Evolutionary conservation across 2,329 filamentous ascomycete genomes (phyloP).

Genomic region (Westerdykella ornata): DNA sequence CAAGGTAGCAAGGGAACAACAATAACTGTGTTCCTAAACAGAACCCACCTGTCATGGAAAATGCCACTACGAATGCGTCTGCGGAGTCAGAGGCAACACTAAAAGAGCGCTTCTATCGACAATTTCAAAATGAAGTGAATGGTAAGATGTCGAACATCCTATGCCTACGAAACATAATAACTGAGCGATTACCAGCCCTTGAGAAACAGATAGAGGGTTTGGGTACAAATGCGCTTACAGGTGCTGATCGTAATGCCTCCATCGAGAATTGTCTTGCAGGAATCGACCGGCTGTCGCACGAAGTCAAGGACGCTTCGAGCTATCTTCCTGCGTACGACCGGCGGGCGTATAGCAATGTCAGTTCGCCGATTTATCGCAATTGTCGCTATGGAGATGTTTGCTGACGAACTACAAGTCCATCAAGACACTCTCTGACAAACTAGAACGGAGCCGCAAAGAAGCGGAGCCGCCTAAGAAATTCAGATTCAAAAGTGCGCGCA

Average conservation of each 20-base stretch:
- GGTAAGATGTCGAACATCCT: constrained; percentile 42
- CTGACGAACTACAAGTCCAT: constrained; percentile 54
- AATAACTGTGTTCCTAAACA: too few species aligned
- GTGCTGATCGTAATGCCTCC: constrained; percentile 71
- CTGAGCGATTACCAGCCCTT: constrained; percentile 50
- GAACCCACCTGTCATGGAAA: too few species aligned
- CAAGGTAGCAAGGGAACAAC: too few species aligned
- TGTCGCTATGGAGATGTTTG: not conserved
- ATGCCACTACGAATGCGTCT: too few species aligned
- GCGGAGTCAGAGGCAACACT: constrained; percentile 31
- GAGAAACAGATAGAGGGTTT: constrained; percentile 70
- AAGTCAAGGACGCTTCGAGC: constrained; percentile 75
- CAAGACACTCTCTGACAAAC: constrained; percentile 71
- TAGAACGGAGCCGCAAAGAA: constrained; percentile 61
- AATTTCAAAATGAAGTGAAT: constrained; percentile 70
- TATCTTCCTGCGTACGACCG: constrained; percentile 87
- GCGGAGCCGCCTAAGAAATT: constrained; percentile 74
- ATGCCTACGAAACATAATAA: too few species aligned
- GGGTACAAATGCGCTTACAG: constrained; percentile 54
- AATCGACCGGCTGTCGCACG: constrained; percentile 73
- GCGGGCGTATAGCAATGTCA: constrained; percentile 72
- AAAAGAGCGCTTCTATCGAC: constrained; percentile 77
- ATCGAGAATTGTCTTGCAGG: constrained; percentile 72
- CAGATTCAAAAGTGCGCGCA: constrained; percentile 64
- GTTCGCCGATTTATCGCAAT: not conserved